Percentiles rank a stretch among this genome's conserved stretches.
Evolutionary conservation across 164 flowering plant species (phyloP).

Genomic region (Magnolia changhungtana): DNA sequence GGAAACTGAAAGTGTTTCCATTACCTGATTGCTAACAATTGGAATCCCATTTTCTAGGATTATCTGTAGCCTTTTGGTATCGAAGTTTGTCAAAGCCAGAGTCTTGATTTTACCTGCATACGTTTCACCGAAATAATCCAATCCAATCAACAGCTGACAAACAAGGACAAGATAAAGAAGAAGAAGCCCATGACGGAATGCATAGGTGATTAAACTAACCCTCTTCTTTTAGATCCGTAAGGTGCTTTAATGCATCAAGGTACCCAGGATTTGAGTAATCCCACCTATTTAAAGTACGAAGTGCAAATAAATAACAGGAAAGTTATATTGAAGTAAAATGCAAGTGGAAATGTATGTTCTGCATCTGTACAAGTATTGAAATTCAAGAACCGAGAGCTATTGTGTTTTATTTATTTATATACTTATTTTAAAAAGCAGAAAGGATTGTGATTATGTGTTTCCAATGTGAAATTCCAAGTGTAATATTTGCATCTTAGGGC

Average conservation of each 20-base stretch:
- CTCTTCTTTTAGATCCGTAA: constrained; percentile 92
- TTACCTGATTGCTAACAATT: constrained; percentile 94
- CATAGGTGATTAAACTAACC: constrained; percentile 35
- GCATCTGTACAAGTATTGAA: too few relatives aligned
- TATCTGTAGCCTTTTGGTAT: constrained; percentile 79
- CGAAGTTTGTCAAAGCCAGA: constrained; percentile 93
- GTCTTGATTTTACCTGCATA: constrained; percentile 93
- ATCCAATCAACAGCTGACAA: background rate
- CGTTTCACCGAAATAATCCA: constrained; percentile 6
- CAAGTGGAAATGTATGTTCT: too few relatives aligned
- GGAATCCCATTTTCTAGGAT: constrained; percentile 90
- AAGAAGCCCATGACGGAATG: background rate
- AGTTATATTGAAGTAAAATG: too few relatives aligned
- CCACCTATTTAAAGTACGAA: constrained; percentile 56
- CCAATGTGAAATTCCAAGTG: too few relatives aligned
- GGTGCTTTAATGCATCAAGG: constrained; percentile 96
- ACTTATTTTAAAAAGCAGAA: too few relatives aligned
- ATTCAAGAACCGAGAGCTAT: too few relatives aligned
- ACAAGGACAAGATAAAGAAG: background rate
- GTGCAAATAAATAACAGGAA: background rate
- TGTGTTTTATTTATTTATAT: too few relatives aligned
- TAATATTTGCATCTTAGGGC: too few relatives aligned
- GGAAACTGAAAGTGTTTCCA: background rate
- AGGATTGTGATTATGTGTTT: too few relatives aligned
- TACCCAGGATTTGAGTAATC: constrained; percentile 92